Base-by-base conservation (phyloP, 129 eudicot species). In the Pseudognaphalium luteoalbum region DNA sequence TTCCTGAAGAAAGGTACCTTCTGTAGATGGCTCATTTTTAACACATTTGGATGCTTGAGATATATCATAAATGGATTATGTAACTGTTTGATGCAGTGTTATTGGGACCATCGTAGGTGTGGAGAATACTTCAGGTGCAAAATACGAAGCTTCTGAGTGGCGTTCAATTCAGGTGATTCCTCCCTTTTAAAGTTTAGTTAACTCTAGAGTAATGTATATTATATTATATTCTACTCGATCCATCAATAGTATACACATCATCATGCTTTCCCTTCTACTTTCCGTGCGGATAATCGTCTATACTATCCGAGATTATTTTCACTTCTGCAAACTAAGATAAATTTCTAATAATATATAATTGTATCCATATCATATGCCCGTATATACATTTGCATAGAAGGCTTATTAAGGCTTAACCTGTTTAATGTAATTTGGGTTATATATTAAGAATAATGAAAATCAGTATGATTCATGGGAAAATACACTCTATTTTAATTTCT, bases 1-100 rank as follows among this genome's bases (percentile, higher is more conserved):
- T 82, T 84, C 99, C 91, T 79, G 99, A 94, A 81, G 80, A 95
- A 87, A 94, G 97, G 98, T 93, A 90, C 19, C 44, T 71, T 63
- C 47, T 65, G 69, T 50, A 20, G 30, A 32, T 65, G 54, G 51
- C 75, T 60, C 78, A 15, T 63, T 79, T 10, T 7, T 57, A 67
- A 42, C 32, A 68, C n/a, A 4, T 3, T 3, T 41, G 29, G 19
- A 34, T 39, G 56, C 12, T 39, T 68, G 25, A 39, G 20, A 68
- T 41, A 39, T 68, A 28, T 41, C 33, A 21, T 68, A 16, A 39
- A 41, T 66, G 12, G 28, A n/a, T 7, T n/a, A 33, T 15, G 4
- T 66, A 6, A 66, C 52, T 17, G n/a, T 28, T 66, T 66, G 28
- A 66, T 66, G 8, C 29, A 66, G 71, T 29, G 39, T 37, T 19